phyloP scores from a whole-genome alignment of 306 rosid genomes.

The Acmispon strigosus region DNA sequence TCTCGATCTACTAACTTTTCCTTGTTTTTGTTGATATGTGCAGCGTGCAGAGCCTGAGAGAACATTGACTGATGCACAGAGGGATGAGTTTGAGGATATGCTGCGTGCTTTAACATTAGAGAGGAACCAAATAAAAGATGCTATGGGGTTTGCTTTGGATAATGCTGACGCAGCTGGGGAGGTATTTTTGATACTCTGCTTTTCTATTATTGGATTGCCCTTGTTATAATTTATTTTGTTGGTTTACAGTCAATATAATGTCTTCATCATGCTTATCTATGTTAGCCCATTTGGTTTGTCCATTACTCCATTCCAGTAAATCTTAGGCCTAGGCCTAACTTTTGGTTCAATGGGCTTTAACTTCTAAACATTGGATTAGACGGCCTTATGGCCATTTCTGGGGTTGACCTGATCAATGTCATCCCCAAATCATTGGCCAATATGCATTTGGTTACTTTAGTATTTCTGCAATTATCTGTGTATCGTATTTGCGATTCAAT shows the following conservation, averaged over 20 bases:
- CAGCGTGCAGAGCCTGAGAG: conserved; percentile 94
- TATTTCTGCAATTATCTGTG: too few species aligned
- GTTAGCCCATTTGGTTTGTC: background rate
- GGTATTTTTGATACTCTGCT: conserved; percentile 43
- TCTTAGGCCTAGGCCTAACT: background rate
- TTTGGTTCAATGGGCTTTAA: background rate
- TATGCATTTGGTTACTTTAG: too few species aligned
- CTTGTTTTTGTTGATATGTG: conserved; percentile 10
- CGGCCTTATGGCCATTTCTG: background rate
- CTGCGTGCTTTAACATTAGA: conserved; percentile 93
- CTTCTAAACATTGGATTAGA: background rate
- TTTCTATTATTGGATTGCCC: background rate
- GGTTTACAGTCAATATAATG: background rate
- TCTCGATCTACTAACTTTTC: conserved; percentile 1
- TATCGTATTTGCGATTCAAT: too few species aligned
- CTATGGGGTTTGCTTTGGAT: conserved; percentile 97
- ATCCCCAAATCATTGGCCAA: background rate
- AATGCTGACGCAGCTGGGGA: conserved; percentile 99
- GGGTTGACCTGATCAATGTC: background rate
- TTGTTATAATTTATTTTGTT: background rate
- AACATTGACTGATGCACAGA: conserved; percentile 84
- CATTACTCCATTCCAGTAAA: background rate
- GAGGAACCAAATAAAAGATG: conserved; percentile 93
- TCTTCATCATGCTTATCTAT: background rate
- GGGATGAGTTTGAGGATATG: conserved; percentile 99